phyloP scores from a whole-genome alignment of 1,139 yeast species.

The Trichomonascaceae sp. region DNA sequence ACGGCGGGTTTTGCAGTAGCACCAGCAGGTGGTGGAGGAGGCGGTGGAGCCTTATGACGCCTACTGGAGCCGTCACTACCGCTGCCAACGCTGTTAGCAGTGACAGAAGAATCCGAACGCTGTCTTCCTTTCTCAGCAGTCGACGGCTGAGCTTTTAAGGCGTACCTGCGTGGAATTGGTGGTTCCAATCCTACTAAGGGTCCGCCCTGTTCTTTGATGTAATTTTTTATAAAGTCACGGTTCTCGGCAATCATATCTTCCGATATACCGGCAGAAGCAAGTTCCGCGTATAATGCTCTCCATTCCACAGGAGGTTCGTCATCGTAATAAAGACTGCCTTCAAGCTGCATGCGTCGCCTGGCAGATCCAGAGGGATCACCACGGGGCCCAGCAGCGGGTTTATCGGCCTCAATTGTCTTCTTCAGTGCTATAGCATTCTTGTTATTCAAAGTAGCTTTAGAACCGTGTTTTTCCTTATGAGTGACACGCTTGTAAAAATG shows the following conservation, averaged over 20 bases:
- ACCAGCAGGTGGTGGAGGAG: conserved; percentile 37
- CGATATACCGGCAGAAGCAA: conserved; percentile 72
- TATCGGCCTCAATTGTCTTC: conserved; percentile 34
- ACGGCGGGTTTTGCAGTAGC: conserved; percentile 20
- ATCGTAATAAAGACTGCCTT: conserved; percentile 61
- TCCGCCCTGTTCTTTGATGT: conserved; percentile 72
- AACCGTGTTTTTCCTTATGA: conserved; percentile 73
- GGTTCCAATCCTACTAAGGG: conserved; percentile 83
- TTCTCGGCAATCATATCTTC: conserved; percentile 90
- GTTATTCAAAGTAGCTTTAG: conserved; percentile 77
- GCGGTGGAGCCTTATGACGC: conserved; percentile 41
- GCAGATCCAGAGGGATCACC: conserved; percentile 44
- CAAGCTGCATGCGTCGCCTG: conserved; percentile 51
- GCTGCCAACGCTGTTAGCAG: conserved; percentile 15
- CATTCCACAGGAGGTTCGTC: conserved; percentile 82
- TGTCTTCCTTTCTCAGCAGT: conserved; percentile 11
- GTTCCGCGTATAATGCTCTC: conserved; percentile 67
- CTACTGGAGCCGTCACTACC: conserved; percentile 15
- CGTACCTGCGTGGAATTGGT: conserved; percentile 63
- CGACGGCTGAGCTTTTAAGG: conserved; percentile 18
- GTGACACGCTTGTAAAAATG: conserved; percentile 75
- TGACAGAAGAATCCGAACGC: conserved; percentile 17
- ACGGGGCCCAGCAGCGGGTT: conserved; percentile 56
- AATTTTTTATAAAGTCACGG: conserved; percentile 72
- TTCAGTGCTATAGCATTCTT: conserved; percentile 81